Evolutionary conservation across 768 basidiomycete species (phyloP).

Genomic region (Boletus tylopilopsis): DNA sequence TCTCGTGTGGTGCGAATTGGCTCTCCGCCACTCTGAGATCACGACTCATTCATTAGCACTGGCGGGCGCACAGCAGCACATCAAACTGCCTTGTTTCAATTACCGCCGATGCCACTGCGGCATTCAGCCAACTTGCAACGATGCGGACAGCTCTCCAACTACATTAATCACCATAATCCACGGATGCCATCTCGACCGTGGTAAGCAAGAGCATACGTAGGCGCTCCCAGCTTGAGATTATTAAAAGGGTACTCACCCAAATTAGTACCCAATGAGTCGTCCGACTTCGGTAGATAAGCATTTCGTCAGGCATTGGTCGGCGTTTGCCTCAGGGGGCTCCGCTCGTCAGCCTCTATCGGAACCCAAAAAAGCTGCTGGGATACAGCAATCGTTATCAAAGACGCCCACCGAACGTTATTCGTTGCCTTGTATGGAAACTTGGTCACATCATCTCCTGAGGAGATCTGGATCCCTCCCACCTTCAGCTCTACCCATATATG

Average conservation of each 20-base stretch:
- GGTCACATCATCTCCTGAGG: neutral
- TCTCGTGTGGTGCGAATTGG: neutral
- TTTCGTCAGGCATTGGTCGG: constrained; percentile 8
- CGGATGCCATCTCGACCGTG: no score
- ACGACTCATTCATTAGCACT: neutral
- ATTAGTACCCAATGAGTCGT: constrained; percentile 1
- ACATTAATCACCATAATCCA: neutral
- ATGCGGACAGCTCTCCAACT: neutral
- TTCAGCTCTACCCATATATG: constrained; percentile 19
- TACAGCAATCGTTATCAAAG: constrained; percentile 15
- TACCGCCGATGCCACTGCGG: no score
- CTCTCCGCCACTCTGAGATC: neutral
- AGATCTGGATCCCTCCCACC: constrained; percentile 5
- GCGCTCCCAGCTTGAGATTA: neutral
- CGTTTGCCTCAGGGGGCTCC: neutral
- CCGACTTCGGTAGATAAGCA: constrained; percentile 17
- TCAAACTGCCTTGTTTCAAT: neutral
- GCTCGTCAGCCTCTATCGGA: neutral
- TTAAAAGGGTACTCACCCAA: neutral
- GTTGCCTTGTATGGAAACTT: neutral
- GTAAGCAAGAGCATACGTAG: neutral
- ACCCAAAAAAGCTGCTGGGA: neutral
- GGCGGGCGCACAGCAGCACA: neutral
- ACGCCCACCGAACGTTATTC: neutral
- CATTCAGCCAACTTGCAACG: neutral